These are phyloP conservation scores for Neofusicoccum cordaticola DNA, from an alignment of 2,329 filamentous ascomycete genomes.

Conservation along the genomic window DNA sequence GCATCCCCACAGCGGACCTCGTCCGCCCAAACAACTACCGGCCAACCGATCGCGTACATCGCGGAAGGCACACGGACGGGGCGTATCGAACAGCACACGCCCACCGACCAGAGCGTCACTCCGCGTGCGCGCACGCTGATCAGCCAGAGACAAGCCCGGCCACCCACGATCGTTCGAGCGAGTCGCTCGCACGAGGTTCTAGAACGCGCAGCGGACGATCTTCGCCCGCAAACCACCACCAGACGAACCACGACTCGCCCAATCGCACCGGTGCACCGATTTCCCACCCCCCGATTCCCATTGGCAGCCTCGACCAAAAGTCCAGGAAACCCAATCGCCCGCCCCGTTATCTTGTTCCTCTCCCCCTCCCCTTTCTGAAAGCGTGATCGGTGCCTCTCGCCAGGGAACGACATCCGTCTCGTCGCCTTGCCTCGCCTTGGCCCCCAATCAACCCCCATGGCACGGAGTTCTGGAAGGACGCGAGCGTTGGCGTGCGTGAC, in stretches of 20 bases:
- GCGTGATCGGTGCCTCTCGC: too few relatives aligned
- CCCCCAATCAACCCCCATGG: too few relatives aligned
- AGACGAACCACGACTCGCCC: not conserved
- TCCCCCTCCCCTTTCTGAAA: too few relatives aligned
- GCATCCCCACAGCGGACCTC: not conserved
- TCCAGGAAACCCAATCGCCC: not conserved
- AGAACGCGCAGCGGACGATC: not conserved
- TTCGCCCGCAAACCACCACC: not conserved
- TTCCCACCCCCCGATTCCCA: not conserved
- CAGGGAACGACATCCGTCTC: too few relatives aligned
- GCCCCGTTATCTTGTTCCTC: not conserved
- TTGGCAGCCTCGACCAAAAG: not conserved
- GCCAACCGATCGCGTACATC: not conserved
- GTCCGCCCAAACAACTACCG: not conserved
- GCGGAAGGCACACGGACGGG: too few relatives aligned
- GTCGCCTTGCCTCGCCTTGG: too few relatives aligned
- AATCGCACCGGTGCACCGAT: constrained; percentile 30
- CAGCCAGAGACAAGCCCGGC: not conserved
- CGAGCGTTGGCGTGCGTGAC: not conserved
- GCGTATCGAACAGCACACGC: too few relatives aligned
- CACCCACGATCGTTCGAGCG: too few relatives aligned
- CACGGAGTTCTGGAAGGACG: too few relatives aligned
- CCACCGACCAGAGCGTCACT: not conserved
- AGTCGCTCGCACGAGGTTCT: not conserved
- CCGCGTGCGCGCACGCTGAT: not conserved